phyloP scores from a whole-genome alignment of 1,284 basidiomycete genomes.

The Leccinum fallax region DNA sequence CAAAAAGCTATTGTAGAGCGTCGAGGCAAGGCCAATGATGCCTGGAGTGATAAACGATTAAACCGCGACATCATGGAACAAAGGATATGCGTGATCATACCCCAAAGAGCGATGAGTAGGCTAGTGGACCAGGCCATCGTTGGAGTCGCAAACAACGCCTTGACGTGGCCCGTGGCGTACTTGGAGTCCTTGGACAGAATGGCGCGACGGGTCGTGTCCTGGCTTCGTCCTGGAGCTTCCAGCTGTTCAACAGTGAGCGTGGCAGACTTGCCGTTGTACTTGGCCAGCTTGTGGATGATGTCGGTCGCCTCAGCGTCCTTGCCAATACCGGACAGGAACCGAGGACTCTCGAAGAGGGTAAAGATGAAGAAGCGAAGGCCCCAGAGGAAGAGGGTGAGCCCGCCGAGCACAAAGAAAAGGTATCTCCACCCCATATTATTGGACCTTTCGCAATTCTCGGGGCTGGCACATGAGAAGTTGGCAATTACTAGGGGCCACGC shows the following conservation, averaged over 20 bases:
- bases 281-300: constrained; percentile 60
- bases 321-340: constrained; percentile 63
- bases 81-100: constrained; percentile 26
- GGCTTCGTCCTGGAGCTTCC: constrained; percentile 21
- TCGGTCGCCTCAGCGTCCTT: constrained; percentile 63
- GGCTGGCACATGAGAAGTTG: constrained; percentile 46
- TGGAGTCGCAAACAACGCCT: constrained; percentile 54
- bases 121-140: constrained; percentile 61
- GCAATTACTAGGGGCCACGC: constrained; percentile 53
- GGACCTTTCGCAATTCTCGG: constrained; percentile 40
- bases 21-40: constrained; percentile 61
- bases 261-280: constrained; percentile 53
- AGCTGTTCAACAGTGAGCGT: constrained; percentile 46
- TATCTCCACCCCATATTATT: constrained; percentile 66
- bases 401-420: constrained; percentile 45
- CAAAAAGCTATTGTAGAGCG: constrained; percentile 62
- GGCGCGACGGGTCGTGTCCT: constrained; percentile 5
- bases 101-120: constrained; percentile 57
- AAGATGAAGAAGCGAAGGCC: constrained; percentile 61
- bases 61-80: not conserved
- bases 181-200: constrained; percentile 42
- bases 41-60: constrained; percentile 32
- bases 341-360: constrained; percentile 61
- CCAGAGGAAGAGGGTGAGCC: constrained; percentile 56
- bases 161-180: constrained; percentile 47